Conservation (phyloP, 441 rosid genomes). For the Syzygium syzygioides region DNA sequence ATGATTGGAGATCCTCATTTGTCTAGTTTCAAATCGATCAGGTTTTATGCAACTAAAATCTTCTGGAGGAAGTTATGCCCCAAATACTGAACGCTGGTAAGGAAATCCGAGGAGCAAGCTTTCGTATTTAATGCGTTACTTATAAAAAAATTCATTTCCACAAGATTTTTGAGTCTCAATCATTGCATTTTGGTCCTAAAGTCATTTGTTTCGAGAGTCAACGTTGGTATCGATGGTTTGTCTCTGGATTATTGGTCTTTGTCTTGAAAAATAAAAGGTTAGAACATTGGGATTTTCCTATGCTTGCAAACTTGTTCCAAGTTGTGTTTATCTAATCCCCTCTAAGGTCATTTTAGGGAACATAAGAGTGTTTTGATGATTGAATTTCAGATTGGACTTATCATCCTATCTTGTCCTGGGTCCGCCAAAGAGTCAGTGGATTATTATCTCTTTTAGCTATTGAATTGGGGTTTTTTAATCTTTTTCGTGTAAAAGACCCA, state of each 20-base stretch:
- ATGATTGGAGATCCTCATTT: background rate
- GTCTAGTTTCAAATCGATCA: background rate
- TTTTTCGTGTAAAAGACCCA: background rate
- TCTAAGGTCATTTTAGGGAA: background rate
- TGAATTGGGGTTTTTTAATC: background rate
- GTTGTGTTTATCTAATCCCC: background rate
- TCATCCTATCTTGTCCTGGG: background rate
- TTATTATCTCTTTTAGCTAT: background rate
- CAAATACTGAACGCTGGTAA: background rate
- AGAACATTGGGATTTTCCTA: background rate
- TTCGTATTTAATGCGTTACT: background rate
- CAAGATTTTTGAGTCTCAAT: background rate
- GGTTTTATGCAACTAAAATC: background rate
- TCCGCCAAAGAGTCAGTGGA: background rate
- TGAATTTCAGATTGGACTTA: background rate
- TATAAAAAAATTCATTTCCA: background rate
- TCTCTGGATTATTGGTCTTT: background rate
- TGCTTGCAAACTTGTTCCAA: background rate
- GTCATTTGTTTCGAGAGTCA: background rate
- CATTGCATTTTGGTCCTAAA: background rate
- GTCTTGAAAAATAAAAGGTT: background rate
- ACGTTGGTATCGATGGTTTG: background rate
- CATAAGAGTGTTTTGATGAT: background rate
- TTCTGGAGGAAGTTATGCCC: background rate
- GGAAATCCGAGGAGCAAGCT: background rate